Evolutionary conservation across 768 basidiomycete species (phyloP), one percentile per base, ranked within the genome.

Genomic region (Amanita rimosa): DNA sequence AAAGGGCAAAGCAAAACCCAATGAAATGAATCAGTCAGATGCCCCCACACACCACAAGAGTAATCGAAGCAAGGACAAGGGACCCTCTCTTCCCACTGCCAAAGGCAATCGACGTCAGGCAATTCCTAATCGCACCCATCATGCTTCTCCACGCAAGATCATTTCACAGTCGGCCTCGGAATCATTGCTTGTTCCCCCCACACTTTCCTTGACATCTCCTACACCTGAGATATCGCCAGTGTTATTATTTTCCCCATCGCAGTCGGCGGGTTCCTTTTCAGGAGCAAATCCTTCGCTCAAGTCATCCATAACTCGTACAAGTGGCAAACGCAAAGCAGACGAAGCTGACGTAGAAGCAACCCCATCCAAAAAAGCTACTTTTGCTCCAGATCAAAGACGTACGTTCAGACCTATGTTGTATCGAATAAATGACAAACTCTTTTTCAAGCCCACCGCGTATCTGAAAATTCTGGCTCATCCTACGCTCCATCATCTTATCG

Each of bases 251-350:
- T 62, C 58, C 3, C 54, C 52, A 26, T 19, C 37, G 29, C 58
- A 60, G 11, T 52, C 57, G 14, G 58, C 55, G 38, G 27, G 46
- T 19, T 52, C 59, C 16, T 48, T 50, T 17, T 64, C 67, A 14
- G 58, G 60, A 3, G 50, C 65, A 40, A 57, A 55, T 48, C 58
- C 59, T n/a, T 60, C 65, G 3, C 62, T 65, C 50, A 66, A 67
- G 50, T 64, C 66, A 17, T 53, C 63, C 34, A 64, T 67, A 7
- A 63, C 55, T 44, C 60, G 62, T 6, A 66, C 65, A 27, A 76
- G 70, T 55, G 81, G 81, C 6, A 87, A 87, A 61, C 69, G 85
- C 52, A 87, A 86, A 59, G 83, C 82, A 5, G 81, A 83, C 38
- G 84, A 85, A 54, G 67, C 67, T 37, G 69, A 60, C 10, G 67